A percentile compares a stretch with the other conserved stretches of the same genome.
Evolutionary conservation across 2,329 filamentous ascomycete genomes (phyloP).

Genomic region (Cytospora paraplurivora): DNA sequence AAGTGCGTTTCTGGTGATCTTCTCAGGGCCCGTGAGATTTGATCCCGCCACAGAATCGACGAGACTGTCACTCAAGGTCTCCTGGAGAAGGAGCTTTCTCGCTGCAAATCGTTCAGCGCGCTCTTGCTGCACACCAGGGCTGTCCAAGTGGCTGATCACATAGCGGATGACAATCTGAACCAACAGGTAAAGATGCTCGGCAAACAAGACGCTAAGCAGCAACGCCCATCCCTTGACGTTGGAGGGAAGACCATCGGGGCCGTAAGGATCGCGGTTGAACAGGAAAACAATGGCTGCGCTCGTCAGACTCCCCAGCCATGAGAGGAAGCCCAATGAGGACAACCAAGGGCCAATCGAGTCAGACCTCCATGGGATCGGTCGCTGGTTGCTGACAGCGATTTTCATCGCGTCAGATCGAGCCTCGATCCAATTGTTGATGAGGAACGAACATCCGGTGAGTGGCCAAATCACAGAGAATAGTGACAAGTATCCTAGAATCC

Average conservation of each 20-base stretch:
- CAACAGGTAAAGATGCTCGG: constrained; percentile 87
- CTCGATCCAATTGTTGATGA: constrained; percentile 96
- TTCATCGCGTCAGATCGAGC: constrained; percentile 92
- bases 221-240: constrained; percentile 79
- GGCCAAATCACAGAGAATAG: constrained; percentile 96
- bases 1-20: constrained; percentile 65
- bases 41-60: constrained; percentile 51
- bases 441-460: constrained; percentile 82
- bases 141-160: constrained; percentile 79
- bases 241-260: constrained; percentile 65
- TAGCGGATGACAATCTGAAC: constrained; percentile 72
- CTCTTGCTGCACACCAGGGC: constrained; percentile 83
- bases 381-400: constrained; percentile 84
- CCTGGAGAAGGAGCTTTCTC: constrained; percentile 76
- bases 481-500: constrained; percentile 71
- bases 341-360: constrained; percentile 96
- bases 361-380: constrained; percentile 84
- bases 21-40: constrained; percentile 55
- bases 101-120: constrained; percentile 77
- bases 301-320: constrained; percentile 89
- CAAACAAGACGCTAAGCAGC: constrained; percentile 78
- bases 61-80: constrained; percentile 64
- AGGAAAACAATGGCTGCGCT: constrained; percentile 87
- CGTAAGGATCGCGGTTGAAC: constrained; percentile 71
- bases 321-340: constrained; percentile 81